A percentile compares a stretch with the other conserved stretches of the same genome.
These are phyloP conservation scores for Hyphopichia burtonii DNA, from an alignment of 1,139 yeast genomes.

Conservation along the genomic window DNA sequence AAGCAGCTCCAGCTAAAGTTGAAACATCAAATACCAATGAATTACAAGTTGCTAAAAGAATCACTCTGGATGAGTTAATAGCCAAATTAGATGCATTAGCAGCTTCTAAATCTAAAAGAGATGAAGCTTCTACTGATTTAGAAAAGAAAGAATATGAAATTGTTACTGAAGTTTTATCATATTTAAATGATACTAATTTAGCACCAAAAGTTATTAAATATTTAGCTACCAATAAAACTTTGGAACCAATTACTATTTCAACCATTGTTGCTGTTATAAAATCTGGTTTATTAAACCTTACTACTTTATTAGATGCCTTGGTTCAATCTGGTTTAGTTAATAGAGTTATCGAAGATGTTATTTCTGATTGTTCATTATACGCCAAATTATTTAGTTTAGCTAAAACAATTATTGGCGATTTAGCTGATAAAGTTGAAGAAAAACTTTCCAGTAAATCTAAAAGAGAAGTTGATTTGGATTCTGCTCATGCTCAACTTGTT, in stretches of 20 bases:
- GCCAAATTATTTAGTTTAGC: constrained; percentile 37
- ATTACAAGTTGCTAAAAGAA: constrained; percentile 4
- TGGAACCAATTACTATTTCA: constrained; percentile 36
- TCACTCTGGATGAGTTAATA: constrained; percentile 3
- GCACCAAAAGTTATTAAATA: constrained; percentile 39
- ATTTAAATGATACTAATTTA: constrained; percentile 37
- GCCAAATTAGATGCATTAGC: constrained; percentile 16
- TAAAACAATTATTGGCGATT: constrained; percentile 23
- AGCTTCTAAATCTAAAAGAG: constrained; percentile 28
- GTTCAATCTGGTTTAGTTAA: constrained; percentile 39
- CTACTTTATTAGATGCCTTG: constrained; percentile 37
- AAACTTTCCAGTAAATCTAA: constrained; percentile 16
- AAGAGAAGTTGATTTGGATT: constrained; percentile 12
- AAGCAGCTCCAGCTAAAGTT: constrained; percentile 27
- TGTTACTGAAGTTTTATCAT: constrained; percentile 42
- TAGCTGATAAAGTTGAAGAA: constrained; percentile 28
- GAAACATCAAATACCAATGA: constrained; percentile 4
- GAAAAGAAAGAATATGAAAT: constrained; percentile 34
- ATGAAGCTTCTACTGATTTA: constrained; percentile 23
- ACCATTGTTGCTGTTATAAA: constrained; percentile 32
- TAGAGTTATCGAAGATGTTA: constrained; percentile 36
- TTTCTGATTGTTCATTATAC: constrained; percentile 42
- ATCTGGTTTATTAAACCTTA: constrained; percentile 32
- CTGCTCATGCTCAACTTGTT: background rate
- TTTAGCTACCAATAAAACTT: constrained; percentile 32